Evolutionary conservation across 805 yeast genomes (phyloP).

Genomic region (Ogataea zsoltii): DNA sequence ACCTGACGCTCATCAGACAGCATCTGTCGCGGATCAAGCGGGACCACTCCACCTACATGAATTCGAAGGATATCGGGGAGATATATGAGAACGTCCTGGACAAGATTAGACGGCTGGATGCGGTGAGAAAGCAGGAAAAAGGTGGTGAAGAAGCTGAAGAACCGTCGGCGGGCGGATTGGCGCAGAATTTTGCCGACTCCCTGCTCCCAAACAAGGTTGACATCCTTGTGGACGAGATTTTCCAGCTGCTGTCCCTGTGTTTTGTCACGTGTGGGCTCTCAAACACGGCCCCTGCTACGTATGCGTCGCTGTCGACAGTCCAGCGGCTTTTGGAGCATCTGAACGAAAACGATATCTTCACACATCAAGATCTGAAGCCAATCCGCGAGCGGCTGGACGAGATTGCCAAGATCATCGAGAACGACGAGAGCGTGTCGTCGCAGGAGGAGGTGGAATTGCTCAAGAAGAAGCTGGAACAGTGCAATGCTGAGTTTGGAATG

Average conservation of each 20-base stretch:
- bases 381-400: constrained; percentile 72
- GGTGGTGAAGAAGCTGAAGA: too few species aligned
- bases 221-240: constrained; percentile 78
- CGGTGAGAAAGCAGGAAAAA: too few species aligned
- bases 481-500: constrained; percentile 55
- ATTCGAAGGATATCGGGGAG: constrained; percentile 64
- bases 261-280: constrained; percentile 91
- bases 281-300: constrained; percentile 91
- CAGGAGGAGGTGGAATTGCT: constrained; percentile 43
- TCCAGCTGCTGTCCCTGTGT: constrained; percentile 82
- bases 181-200: background rate
- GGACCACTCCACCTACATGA: constrained; percentile 63
- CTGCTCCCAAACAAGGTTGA: constrained; percentile 57
- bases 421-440: constrained; percentile 52
- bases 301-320: constrained; percentile 85
- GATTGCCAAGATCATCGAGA: constrained; percentile 60
- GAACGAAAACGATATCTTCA: constrained; percentile 77
- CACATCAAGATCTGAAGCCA: constrained; percentile 80
- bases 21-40: constrained; percentile 52
- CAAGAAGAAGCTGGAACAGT: constrained; percentile 63
- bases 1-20: constrained; percentile 44
- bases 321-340: constrained; percentile 81
- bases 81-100: constrained; percentile 60
- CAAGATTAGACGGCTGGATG: constrained; percentile 52
- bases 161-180: too few species aligned